Evolutionary conservation across 2,329 filamentous ascomycete species (phyloP).

Genomic region (Aspergillus udagawae): DNA sequence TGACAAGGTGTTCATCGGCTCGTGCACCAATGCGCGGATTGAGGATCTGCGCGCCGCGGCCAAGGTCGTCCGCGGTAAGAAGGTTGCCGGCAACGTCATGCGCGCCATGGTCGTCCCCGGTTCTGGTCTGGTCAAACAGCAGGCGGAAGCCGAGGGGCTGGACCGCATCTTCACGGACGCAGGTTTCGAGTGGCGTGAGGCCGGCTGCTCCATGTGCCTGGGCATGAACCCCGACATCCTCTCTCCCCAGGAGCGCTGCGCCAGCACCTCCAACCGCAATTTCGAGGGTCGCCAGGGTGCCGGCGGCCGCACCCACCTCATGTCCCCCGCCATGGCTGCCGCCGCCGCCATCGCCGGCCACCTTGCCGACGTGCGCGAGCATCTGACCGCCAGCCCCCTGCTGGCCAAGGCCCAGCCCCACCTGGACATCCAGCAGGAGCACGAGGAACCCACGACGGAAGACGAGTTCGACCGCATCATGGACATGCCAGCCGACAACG

Average conservation of each 20-base stretch:
- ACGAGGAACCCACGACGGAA: conserved; percentile 58
- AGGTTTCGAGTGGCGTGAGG: conserved; percentile 97
- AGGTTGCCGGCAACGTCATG: conserved; percentile 83
- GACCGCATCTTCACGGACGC: conserved; percentile 89
- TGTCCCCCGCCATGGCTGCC: conserved; percentile 96
- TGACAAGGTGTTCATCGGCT: conserved; percentile 97
- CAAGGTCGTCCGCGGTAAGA: conserved; percentile 78
- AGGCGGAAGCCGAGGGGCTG: conserved; percentile 86
- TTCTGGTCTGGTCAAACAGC: conserved; percentile 87
- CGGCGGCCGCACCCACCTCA: conserved; percentile 83
- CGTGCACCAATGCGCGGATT: conserved; percentile 95
- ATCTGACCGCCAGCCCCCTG: conserved; percentile 52
- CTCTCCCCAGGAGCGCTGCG: conserved; percentile 85
- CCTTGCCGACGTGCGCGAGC: conserved; percentile 83
- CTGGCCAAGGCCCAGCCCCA: conserved; percentile 51
- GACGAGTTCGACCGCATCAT: conserved; percentile 62
- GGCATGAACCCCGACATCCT: conserved; percentile 99
- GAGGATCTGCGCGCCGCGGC: conserved; percentile 91
- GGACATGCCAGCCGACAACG: conserved; percentile 60
- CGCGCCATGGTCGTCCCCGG: conserved; percentile 95
- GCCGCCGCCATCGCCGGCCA: conserved; percentile 86
- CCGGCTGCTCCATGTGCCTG: conserved; percentile 97
- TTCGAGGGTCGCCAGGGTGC: conserved; percentile 96
- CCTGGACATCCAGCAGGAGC: conserved; percentile 56
- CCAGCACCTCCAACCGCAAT: conserved; percentile 93